A percentile compares a stretch with the other conserved stretches of the same genome.
phyloP scores from a whole-genome alignment of 495 filamentous ascomycete genomes.

The Chaetomium cochliodes region DNA sequence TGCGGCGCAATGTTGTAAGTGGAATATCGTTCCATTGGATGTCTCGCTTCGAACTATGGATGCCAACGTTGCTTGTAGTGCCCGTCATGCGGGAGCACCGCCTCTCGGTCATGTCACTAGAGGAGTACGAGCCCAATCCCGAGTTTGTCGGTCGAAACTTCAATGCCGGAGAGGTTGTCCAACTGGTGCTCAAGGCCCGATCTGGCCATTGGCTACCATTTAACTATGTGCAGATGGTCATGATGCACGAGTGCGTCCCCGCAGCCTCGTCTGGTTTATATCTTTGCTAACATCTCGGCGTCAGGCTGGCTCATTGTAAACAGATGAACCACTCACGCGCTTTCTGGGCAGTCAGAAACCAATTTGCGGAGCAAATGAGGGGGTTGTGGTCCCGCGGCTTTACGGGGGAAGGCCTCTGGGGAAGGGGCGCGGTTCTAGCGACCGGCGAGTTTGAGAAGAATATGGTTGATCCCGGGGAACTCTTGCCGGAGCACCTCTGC shows the following conservation, averaged over 20 bases:
- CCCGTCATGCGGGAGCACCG: slow-evolving; percentile 71
- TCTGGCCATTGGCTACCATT: slow-evolving; percentile 71
- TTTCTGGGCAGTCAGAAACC: slow-evolving; percentile 72
- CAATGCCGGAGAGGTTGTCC: slow-evolving; percentile 80
- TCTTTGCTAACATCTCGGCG: slow-evolving; percentile 26
- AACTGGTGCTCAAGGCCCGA: slow-evolving; percentile 68
- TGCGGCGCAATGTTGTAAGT: slow-evolving; percentile 67
- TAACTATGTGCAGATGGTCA: slow-evolving; percentile 76
- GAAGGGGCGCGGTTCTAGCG: slow-evolving; percentile 57
- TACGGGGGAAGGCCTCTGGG: slow-evolving; percentile 77
- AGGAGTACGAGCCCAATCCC: slow-evolving; percentile 70
- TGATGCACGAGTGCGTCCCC: slow-evolving; percentile 65
- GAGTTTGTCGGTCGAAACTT: slow-evolving; percentile 80
- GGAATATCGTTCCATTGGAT: neutral
- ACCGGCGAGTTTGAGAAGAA: slow-evolving; percentile 58
- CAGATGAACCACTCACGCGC: slow-evolving; percentile 77
- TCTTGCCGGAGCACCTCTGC: slow-evolving; percentile 63
- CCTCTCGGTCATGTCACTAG: slow-evolving; percentile 67
- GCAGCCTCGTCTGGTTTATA: neutral
- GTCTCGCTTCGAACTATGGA: neutral
- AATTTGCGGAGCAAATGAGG: slow-evolving; percentile 63
- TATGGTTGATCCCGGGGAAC: slow-evolving; percentile 48
- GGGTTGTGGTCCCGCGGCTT: slow-evolving; percentile 63
- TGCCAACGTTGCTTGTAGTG: slow-evolving; percentile 31
- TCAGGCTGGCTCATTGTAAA: slow-evolving; percentile 69